Conservation (phyloP, 192 early-diverging fungal genomes). For the Phycomyces nitens region DNA sequence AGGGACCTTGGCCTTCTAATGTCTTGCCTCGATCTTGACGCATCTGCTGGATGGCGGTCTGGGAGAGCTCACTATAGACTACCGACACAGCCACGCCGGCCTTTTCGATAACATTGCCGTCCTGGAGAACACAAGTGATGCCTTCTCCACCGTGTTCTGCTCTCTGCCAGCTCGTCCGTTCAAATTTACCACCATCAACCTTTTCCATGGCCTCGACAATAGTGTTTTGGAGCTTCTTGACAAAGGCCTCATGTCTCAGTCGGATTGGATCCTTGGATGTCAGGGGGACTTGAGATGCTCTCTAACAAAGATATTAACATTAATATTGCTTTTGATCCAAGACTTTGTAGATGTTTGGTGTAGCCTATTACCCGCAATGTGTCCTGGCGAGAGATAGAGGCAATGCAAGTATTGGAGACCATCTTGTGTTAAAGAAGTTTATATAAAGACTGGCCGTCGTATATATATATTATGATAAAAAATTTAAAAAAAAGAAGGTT, state of each 20-base stretch:
- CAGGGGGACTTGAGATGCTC: slow-evolving; percentile 23
- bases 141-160: slow-evolving; percentile 84
- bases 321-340: too few species aligned
- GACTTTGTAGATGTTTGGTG: too few species aligned
- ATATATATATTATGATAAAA: too few species aligned
- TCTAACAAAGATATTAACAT: too few species aligned
- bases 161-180: slow-evolving; percentile 81
- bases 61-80: slow-evolving; percentile 75
- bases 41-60: slow-evolving; percentile 79
- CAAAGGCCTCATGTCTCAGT: slow-evolving; percentile 73
- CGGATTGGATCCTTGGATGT: slow-evolving; percentile 59
- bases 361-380: not conserved
- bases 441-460: too few species aligned
- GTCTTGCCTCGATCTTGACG: slow-evolving; percentile 64
- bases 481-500: too few species aligned
- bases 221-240: slow-evolving; percentile 70
- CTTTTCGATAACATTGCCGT: slow-evolving; percentile 91
- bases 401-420: too few species aligned
- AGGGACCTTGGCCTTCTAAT: slow-evolving; percentile 54
- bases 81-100: slow-evolving; percentile 92
- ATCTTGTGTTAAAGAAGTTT: too few species aligned
- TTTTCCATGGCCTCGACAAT: slow-evolving; percentile 67
- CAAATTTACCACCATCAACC: slow-evolving; percentile 60
- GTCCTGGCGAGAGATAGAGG: not conserved
- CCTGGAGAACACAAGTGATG: slow-evolving; percentile 85